Evolutionary conservation across 148 eudicot species (phyloP).

Genomic region (Arctostaphylos glauca): DNA sequence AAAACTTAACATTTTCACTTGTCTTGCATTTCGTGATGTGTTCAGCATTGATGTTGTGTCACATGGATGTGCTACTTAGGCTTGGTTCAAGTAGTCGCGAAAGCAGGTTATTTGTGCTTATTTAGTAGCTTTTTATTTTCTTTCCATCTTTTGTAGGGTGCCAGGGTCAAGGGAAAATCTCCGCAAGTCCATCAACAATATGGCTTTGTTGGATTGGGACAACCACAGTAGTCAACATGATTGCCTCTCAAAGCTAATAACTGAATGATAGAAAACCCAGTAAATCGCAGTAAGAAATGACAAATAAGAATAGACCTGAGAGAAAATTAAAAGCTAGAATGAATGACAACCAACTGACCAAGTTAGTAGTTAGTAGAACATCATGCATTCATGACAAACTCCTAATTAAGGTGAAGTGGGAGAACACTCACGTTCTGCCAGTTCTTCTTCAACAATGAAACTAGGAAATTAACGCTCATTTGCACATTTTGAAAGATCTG

Average conservation of each 20-base stretch:
- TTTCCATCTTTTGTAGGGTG: background rate
- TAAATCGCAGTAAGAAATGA: background rate
- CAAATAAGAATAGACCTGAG: background rate
- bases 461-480: slow-evolving; percentile 76
- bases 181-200: background rate
- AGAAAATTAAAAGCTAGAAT: background rate
- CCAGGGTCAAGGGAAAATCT: background rate
- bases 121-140: background rate
- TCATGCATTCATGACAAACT: background rate
- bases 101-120: background rate
- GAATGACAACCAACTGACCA: too few relatives aligned
- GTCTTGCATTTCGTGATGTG: too few relatives aligned
- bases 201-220: background rate
- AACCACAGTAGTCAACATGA: background rate
- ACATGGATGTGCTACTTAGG: too few relatives aligned
- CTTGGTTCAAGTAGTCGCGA: background rate
- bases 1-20: too few relatives aligned
- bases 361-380: too few relatives aligned
- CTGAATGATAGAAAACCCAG: too few relatives aligned
- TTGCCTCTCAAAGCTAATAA: background rate
- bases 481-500: slow-evolving; percentile 74
- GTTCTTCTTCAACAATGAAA: slow-evolving; percentile 69
- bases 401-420: background rate
- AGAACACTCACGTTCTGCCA: slow-evolving; percentile 64
- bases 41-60: too few relatives aligned